A percentile compares a stretch with the other conserved stretches of the same genome.
These are phyloP conservation scores for Gossypium gossypioides DNA, from an alignment of 441 rosid species.

Conservation along the genomic window DNA sequence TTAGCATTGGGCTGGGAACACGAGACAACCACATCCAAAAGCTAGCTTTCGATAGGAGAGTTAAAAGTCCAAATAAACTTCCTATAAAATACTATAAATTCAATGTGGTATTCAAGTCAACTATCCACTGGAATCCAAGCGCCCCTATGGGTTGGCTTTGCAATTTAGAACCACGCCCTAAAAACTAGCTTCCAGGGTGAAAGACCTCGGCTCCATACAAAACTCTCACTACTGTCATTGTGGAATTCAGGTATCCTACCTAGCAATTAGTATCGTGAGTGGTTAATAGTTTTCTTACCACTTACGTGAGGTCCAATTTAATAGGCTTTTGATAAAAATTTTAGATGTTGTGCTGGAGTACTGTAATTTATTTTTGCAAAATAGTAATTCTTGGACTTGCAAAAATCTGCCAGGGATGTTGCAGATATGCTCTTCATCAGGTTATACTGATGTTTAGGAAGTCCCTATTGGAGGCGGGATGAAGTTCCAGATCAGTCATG, in stretches of 20 bases:
- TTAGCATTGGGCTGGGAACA: not conserved
- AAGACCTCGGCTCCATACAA: not conserved
- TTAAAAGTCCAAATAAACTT: not conserved
- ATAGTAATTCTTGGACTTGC: not conserved
- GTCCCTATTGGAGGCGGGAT: not conserved
- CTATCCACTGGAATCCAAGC: not conserved
- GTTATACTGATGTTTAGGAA: conserved; percentile 1
- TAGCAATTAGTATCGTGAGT: not conserved
- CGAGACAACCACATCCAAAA: not conserved
- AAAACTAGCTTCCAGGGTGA: not conserved
- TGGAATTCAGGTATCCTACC: not conserved
- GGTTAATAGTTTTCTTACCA: not conserved
- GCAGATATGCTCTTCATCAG: not conserved
- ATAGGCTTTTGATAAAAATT: not conserved
- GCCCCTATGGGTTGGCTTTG: not conserved
- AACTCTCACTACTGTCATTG: not conserved
- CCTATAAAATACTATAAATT: not conserved
- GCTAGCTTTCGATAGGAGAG: not conserved
- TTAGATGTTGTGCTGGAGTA: not conserved
- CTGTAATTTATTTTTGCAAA: not conserved
- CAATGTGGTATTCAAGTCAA: not conserved
- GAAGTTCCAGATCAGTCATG: not conserved
- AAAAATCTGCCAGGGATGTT: not conserved
- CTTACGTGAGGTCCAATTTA: not conserved
- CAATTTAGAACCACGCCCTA: not conserved